Conservation (phyloP, 2,329 filamentous ascomycete species). For the Chalara sp. region DNA sequence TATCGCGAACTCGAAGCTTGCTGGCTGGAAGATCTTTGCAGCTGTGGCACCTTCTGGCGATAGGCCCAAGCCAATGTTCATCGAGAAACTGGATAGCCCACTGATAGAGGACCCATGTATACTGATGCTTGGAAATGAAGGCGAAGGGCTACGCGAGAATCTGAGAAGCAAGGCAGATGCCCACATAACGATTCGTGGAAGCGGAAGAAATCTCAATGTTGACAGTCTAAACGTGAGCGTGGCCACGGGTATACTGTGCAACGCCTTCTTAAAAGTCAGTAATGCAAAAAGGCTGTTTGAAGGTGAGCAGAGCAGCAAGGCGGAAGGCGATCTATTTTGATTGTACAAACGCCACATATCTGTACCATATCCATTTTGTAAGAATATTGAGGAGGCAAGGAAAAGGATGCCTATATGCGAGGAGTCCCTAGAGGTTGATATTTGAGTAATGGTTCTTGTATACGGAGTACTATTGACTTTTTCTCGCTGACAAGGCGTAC, state of each 20-base stretch:
- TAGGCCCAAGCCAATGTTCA: conserved; percentile 37
- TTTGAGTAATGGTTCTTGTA: too few species aligned
- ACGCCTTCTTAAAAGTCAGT: conserved; percentile 50
- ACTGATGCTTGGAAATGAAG: conserved; percentile 78
- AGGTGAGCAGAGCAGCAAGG: too few species aligned
- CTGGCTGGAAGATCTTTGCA: conserved; percentile 80
- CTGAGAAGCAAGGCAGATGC: conserved; percentile 61
- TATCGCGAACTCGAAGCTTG: conserved; percentile 55
- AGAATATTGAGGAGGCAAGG: too few species aligned
- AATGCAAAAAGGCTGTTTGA: neutral
- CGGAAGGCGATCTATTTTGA: too few species aligned
- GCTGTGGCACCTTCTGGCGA: conserved; percentile 49
- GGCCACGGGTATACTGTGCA: conserved; percentile 70
- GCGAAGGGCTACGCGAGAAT: conserved; percentile 59
- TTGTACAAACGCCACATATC: too few species aligned
- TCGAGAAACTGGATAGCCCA: conserved; percentile 47
- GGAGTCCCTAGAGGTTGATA: too few species aligned
- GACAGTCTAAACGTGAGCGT: conserved; percentile 95
- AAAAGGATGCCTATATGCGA: too few species aligned
- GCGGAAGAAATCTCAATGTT: conserved; percentile 45
- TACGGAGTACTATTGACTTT: too few species aligned
- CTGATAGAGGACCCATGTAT: conserved; percentile 60
- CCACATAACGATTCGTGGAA: conserved; percentile 55
- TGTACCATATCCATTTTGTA: too few species aligned
- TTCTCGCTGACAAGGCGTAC: too few species aligned